These are phyloP conservation scores for Monascus purpureus DNA, from an alignment of 495 filamentous ascomycete genomes.

Conservation along the genomic window DNA sequence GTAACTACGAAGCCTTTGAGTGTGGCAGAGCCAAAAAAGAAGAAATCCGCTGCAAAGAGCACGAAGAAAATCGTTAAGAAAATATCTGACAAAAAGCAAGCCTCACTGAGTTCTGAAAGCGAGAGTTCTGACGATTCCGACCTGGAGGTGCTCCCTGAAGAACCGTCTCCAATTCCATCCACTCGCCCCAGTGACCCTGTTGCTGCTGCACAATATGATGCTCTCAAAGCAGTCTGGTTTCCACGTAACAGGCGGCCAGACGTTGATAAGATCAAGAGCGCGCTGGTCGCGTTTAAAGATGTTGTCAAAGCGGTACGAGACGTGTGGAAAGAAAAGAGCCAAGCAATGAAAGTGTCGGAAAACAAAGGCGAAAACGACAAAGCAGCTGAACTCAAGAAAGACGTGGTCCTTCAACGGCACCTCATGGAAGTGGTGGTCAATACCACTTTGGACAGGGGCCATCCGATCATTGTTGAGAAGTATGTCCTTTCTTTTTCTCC, in stretches of 20 bases:
- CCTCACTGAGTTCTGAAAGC: conserved; percentile 29
- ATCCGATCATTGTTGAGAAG: conserved; percentile 51
- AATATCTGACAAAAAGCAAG: conserved; percentile 19
- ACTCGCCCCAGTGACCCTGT: conserved; percentile 35
- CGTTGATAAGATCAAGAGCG: conserved; percentile 34
- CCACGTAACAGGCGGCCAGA: conserved; percentile 33
- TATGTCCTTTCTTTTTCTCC: conserved; percentile 27
- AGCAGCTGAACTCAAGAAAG: conserved; percentile 22
- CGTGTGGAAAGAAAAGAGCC: conserved; percentile 44
- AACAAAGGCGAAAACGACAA: conserved; percentile 33
- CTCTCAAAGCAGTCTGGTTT: conserved; percentile 51
- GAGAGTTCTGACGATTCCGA: conserved; percentile 36
- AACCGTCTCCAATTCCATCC: conserved; percentile 39
- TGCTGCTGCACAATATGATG: conserved; percentile 46
- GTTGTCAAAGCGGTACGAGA: conserved; percentile 49
- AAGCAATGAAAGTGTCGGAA: conserved; percentile 42
- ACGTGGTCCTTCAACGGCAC: conserved; percentile 43
- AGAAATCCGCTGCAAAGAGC: conserved; percentile 8
- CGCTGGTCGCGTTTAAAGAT: conserved; percentile 44
- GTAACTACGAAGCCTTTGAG: not conserved
- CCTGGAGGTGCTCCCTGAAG: conserved; percentile 32
- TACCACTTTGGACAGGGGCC: conserved; percentile 45
- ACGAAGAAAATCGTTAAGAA: conserved; percentile 9
- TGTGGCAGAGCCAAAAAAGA: conserved; percentile 3
- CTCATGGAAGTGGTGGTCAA: conserved; percentile 46